Evolutionary conservation across 176 grass and related monocot genomes (phyloP).

Genomic region (Typha latifolia): DNA sequence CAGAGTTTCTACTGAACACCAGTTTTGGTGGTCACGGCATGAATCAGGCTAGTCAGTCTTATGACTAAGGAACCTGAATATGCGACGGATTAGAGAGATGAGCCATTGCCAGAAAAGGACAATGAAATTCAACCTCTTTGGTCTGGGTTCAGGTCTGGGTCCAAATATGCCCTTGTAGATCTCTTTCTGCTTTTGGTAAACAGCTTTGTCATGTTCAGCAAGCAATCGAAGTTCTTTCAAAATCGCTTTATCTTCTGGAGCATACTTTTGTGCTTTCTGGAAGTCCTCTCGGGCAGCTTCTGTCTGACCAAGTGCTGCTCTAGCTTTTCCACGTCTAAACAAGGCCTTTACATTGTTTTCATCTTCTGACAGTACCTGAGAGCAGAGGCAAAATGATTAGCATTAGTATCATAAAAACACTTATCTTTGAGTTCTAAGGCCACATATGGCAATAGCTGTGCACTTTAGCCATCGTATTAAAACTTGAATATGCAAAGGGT

Average conservation of each 20-base stretch:
- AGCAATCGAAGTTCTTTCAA: constrained; percentile 48
- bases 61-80: constrained; percentile 11
- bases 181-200: constrained; percentile 89
- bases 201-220: constrained; percentile 53
- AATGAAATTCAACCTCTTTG: constrained; percentile 35
- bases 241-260: constrained; percentile 63
- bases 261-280: constrained; percentile 60
- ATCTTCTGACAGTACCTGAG: constrained; percentile 78
- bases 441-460: background rate
- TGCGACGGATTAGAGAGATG: constrained; percentile 28
- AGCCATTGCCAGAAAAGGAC: constrained; percentile 63
- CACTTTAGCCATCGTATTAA: too few relatives aligned
- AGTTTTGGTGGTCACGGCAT: too few relatives aligned
- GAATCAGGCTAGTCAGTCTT: background rate
- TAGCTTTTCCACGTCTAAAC: constrained; percentile 85
- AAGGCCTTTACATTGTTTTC: constrained; percentile 80
- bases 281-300: constrained; percentile 76
- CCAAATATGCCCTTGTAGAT: constrained; percentile 85
- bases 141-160: constrained; percentile 54
- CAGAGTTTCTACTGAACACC: background rate
- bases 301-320: constrained; percentile 72
- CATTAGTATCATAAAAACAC: background rate
- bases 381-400: background rate
- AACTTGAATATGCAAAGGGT: too few relatives aligned
- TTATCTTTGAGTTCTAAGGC: background rate